Evolutionary conservation across 2,329 filamentous ascomycete genomes (phyloP), one percentile per base, ranked within the genome.

Genomic region (Endothia cerciana): DNA sequence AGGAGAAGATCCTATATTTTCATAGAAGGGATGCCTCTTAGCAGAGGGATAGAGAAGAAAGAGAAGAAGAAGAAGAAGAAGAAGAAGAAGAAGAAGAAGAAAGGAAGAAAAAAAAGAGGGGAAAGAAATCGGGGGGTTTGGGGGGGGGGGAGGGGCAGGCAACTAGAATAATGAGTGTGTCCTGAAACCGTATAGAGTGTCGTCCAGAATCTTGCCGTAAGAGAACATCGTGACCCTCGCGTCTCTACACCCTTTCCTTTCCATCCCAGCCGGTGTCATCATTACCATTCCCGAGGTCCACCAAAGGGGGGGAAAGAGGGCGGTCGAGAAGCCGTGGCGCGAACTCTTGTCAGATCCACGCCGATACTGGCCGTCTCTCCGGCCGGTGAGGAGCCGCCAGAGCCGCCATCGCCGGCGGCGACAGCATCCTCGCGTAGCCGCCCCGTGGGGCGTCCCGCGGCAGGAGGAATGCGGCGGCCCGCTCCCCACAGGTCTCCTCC

Each of bases 401-500:
- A 25, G 36, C 47, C 3, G 64, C 38, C 4, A 60, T 43, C 0
- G 64, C 41, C 2, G 28, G 11, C 6, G 43, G 64, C 36, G 36
- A 41, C 51, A 51, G 47, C 60, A 43, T 55, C 60, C 19, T 11
- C 4, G 57, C 30, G n/a, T 30, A 59, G 53, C 55, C 53, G 40
- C 43, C 28, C 6, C 33, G 47, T 59, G 53, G 17, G 43, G 11
- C 43, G 43, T 55, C 59, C 25, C 25, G 40, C 13, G n/a, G n/a
- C 36, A n/a, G 10, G 28, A 30, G 41, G 11, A n/a, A 36, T 10
- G 25, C 17, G 15, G 40, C 58, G 17, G n/a, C n/a, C 13, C 11
- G 38, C 57, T 65, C 57, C 38, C 61, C 45, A 47, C 56, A 41
- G 38, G 51, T 5, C 33, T 36, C 58, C 63, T 65, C 58, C 63